Base-by-base conservation (phyloP, 345 rosid genomes). In the Alliaria petiolata region DNA sequence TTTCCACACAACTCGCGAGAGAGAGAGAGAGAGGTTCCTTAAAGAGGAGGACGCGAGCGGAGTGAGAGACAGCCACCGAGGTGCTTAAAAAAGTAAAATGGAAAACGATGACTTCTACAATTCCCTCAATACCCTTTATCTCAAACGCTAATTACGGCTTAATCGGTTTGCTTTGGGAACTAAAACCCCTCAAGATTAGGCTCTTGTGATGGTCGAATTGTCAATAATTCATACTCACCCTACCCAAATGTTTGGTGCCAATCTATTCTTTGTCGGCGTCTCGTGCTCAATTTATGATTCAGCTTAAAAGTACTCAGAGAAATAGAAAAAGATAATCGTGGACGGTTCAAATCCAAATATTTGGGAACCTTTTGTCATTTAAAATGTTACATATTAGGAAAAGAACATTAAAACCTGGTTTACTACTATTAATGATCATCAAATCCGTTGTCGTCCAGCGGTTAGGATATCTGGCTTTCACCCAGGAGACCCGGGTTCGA, bases 401-500 rank as follows among this genome's bases (percentile, higher is more conserved):
- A 61, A 25, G 3, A 25, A 10, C n/a, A 19, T 52, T 5, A 3
- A 0, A 28, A 3, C 6, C 2, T 13, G 2, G 31, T 0, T 7
- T 8, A 42, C 4, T n/a, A 2, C 0, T 3, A 0, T 8, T 60
- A 15, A 6, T 2, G 0, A 38, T 0, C 31, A 42, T 12, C 38
- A 12, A 45, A 5, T 76, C 92, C 91, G 83, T 77, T 88, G 90
- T 88, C 90, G 98, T 90, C 97, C 93, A 93, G 88, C 86, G 98
- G 97, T 84, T 81, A 92, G 97, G 93, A 88, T 88, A 44, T 81
- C 89, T 88, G 95, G 93, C 95, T 92, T 90, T 88, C 93, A 88
- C 93, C 96, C 97, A 88, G 90, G 93, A 79, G 91, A 87, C 93
- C 93, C 93, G 91, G 93, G 97, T 86, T 92, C 93, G 86, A 88